Percentiles rank a stretch among this genome's conserved stretches.
Evolutionary conservation across 306 rosid species (phyloP).

Genomic region (Senna siamea): DNA sequence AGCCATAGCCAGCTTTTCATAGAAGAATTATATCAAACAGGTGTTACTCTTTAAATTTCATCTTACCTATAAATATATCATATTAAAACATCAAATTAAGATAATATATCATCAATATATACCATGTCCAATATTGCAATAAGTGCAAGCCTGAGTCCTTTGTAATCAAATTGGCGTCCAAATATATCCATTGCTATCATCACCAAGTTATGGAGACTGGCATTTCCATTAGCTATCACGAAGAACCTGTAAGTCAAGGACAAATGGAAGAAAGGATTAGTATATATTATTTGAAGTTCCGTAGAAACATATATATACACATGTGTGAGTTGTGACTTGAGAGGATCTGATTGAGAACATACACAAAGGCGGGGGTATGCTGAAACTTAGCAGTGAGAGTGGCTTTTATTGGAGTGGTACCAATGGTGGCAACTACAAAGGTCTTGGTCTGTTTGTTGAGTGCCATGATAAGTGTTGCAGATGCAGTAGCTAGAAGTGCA

Average conservation of each 20-base stretch:
- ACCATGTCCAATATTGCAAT: slow-evolving; percentile 90
- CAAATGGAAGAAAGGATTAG: background rate
- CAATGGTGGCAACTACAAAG: slow-evolving; percentile 71
- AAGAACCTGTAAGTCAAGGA: slow-evolving; percentile 60
- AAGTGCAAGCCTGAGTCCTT: slow-evolving; percentile 64
- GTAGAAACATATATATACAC: too few relatives aligned
- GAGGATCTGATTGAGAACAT: too few relatives aligned
- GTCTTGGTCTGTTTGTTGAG: slow-evolving; percentile 70
- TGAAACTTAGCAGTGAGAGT: slow-evolving; percentile 66
- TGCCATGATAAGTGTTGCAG: slow-evolving; percentile 86
- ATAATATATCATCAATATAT: too few relatives aligned
- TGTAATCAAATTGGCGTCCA: slow-evolving; percentile 56
- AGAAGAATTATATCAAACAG: background rate
- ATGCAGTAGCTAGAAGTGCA: slow-evolving; percentile 67
- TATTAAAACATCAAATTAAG: too few relatives aligned
- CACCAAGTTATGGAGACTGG: slow-evolving; percentile 74
- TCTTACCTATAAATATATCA: too few relatives aligned
- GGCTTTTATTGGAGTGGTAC: slow-evolving; percentile 55
- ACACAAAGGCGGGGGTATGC: slow-evolving; percentile 91
- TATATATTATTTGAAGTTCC: too few relatives aligned
- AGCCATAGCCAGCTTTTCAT: slow-evolving; percentile 54
- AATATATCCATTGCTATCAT: slow-evolving; percentile 61
- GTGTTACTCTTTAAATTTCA: too few relatives aligned
- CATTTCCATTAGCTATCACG: slow-evolving; percentile 76
- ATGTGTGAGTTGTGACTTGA: too few relatives aligned